phyloP scores from a whole-genome alignment of 768 basidiomycete species.

The Tricholoma hemisulphureum region DNA sequence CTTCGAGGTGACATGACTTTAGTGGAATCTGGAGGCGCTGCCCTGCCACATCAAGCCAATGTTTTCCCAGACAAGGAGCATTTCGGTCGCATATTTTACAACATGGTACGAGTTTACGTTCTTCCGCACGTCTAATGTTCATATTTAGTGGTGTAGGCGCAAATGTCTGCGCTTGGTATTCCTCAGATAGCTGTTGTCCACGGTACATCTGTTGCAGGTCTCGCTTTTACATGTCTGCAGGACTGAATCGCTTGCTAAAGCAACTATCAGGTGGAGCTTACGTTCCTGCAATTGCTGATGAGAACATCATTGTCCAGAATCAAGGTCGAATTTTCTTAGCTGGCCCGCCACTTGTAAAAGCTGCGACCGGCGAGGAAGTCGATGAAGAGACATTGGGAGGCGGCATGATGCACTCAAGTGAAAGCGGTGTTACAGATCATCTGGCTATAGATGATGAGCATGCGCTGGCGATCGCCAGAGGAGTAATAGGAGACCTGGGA shows the following conservation, averaged over 20 bases:
- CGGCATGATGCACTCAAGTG: constrained; percentile 86
- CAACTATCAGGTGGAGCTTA: constrained; percentile 72
- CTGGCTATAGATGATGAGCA: constrained; percentile 84
- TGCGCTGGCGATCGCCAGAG: constrained; percentile 76
- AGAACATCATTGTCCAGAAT: constrained; percentile 86
- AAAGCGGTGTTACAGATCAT: constrained; percentile 90
- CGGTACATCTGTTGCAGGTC: constrained; percentile 89
- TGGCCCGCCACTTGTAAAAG: constrained; percentile 92
- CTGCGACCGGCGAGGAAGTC: constrained; percentile 89
- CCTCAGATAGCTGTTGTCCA: constrained; percentile 93
- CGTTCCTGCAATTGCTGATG: constrained; percentile 96
- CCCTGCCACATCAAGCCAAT: constrained; percentile 88
- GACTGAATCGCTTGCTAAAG: not conserved
- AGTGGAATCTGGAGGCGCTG: constrained; percentile 96
- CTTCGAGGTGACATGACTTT: constrained; percentile 2
- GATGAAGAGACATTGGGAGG: constrained; percentile 92
- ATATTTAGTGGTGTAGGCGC: constrained; percentile 52
- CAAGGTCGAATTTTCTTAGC: constrained; percentile 94
- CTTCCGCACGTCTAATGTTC: not conserved
- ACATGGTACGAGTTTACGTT: constrained; percentile 65
- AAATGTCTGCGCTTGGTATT: constrained; percentile 89
- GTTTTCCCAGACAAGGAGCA: constrained; percentile 95
- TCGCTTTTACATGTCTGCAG: constrained; percentile 8
- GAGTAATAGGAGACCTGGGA: constrained; percentile 77
- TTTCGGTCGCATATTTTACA: constrained; percentile 96